Evolutionary conservation across 768 basidiomycete genomes (phyloP), one percentile per base, ranked within the genome.

Genomic region (Naganishia vaughanmartiniae): DNA sequence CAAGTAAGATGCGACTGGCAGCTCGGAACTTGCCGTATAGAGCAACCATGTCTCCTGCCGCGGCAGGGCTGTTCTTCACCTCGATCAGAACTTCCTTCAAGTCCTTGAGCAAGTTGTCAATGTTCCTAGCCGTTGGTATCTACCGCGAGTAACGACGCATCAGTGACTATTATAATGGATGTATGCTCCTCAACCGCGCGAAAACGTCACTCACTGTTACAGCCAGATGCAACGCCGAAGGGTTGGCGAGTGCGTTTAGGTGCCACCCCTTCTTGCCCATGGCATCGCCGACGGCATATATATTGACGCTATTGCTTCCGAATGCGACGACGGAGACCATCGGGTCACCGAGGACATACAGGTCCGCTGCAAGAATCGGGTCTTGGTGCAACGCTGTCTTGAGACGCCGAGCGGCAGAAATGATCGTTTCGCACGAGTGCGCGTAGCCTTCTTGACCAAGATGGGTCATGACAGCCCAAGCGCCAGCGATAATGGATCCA

Each of bases 391-490:
- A 89, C 12, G 85, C 84, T 45, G 85, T 83, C 33, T 88, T 89
- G 73, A 96, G 91, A 19, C 76, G 83, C 58, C 89, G 86, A 4
- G 93, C 85, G 39, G 88, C 87, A 31, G 84, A 83, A 65, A 98
- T 90, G 71, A 99, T 97, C 31, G 85, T 83, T 31, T 85, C 86
- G 78, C 95, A 97, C 0, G 94, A 93, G 66, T 86, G 84, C 28
- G 90, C 85, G 82, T 99, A 98, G 14, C 95, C 95, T 91, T 89
- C 85, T 71, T 88, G 85, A 33, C 95, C 95, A 83, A 97, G 89
- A 79, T 91, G 87, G 73, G 95, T 90, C 88, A 99, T 89, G 1
- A 93, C 92, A 9, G 95, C 95, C 93, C 93, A 99, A 33, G 93
- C 89, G 55, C 91, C 95, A 30, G 95, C 95, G 71, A 99, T 89